Evolutionary conservation across 2,329 filamentous ascomycete genomes (phyloP), one percentile per base, ranked within the genome.

Genomic region (Arthrinium puccinioides): DNA sequence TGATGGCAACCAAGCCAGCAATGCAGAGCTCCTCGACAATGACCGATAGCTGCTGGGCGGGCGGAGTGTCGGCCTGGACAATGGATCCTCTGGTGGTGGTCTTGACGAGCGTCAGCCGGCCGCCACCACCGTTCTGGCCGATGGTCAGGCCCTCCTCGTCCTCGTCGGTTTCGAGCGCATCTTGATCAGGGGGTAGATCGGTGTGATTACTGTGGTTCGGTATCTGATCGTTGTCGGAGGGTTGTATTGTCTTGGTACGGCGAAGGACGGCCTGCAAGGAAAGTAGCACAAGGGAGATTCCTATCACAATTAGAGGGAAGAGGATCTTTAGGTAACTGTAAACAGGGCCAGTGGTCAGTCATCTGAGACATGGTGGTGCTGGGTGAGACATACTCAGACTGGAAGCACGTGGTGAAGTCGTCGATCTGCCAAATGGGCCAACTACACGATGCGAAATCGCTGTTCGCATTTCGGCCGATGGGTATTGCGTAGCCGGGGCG

Each of bases 291-390:
- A 89, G 58, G 6, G 92, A 97, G 19, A 84, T 50, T 44, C 64
- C 72, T 59, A 88, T 76, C 40, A 83, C 70, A 43, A 81, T 64
- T 43, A 92, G 67, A 38, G 92, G 92, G 38, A 97, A 71, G 32
- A 94, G 68, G 43, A 86, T 78, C 61, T 86, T 82, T 37, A 94
- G 74, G 59, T 85, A 89, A 60, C 86, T 90, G 57, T 45, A 27
- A n/a, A n/a, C n/a, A n/a, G n/a, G 25, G 1, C 40, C 21, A 27
- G 26, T 32, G 36, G 21, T 28, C 31, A n/a, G 40, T 27, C 18
- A 33, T 28, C 18, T 32, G 32, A 37, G 20, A 20, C 3, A 36
- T 18, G 15, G n/a, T 20, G 10, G 30, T 31, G 19, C 7, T 18
- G 21, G 15, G 20, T 19, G 38, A 5, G 14, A 70, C 82, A 58